These are phyloP conservation scores for Exophiala sp. DNA, from an alignment of 2,329 filamentous ascomycete species.

Conservation along the genomic window DNA sequence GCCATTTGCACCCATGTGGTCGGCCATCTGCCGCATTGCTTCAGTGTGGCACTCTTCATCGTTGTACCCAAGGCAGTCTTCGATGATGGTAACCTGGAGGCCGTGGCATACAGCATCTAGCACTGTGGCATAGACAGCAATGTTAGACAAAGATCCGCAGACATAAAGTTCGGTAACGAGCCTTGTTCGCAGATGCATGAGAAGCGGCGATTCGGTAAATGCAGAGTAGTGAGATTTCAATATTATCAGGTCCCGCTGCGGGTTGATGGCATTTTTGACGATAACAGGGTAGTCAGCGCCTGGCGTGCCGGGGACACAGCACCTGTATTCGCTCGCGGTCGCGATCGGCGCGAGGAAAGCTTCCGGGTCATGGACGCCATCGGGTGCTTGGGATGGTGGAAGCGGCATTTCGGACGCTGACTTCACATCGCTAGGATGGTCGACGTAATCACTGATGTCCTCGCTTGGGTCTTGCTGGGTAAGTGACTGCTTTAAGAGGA, in stretches of 20 bases:
- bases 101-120: constrained; percentile 85
- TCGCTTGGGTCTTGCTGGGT: constrained; percentile 3
- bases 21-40: constrained; percentile 64
- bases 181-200: constrained; percentile 72
- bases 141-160: constrained; percentile 77
- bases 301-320: constrained; percentile 37
- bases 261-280: constrained; percentile 47
- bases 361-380: constrained; percentile 35
- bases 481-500: constrained; percentile 23
- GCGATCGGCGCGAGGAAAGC: constrained; percentile 35
- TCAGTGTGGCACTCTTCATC: constrained; percentile 61
- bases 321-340: constrained; percentile 30
- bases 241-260: constrained; percentile 48
- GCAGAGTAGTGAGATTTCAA: constrained; percentile 83
- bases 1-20: constrained; percentile 67
- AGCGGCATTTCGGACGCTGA: constrained; percentile 16
- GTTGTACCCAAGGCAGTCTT: constrained; percentile 82
- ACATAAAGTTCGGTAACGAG: constrained; percentile 86
- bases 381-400: constrained; percentile 9
- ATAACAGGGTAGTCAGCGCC: constrained; percentile 48
- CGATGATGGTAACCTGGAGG: constrained; percentile 75
- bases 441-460: constrained; percentile 12
- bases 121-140: constrained; percentile 85
- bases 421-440: constrained; percentile 10
- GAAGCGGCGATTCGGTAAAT: constrained; percentile 66